A percentile compares a stretch with the other conserved stretches of the same genome.
Conservation (phyloP, 225 moss, liverwort and hornwort species). For the Climacium dendroides region DNA sequence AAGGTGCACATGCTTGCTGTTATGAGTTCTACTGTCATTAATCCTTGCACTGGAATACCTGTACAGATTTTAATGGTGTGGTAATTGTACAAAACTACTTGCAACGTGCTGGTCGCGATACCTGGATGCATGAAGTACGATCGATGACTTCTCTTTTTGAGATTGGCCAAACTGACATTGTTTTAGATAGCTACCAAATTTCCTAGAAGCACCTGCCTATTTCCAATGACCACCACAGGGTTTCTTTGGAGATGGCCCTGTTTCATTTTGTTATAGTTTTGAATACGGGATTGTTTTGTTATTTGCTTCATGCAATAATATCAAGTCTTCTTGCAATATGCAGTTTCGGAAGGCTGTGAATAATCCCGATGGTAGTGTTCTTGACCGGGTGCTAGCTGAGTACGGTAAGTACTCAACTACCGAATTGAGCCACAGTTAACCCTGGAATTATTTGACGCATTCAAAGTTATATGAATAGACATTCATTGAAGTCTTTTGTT, state of each 20-base stretch:
- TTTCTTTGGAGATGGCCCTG: background rate
- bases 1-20: background rate
- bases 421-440: background rate
- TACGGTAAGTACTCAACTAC: slow-evolving; percentile 45
- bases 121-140: slow-evolving; percentile 84
- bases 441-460: background rate
- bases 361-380: slow-evolving; percentile 60
- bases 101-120: slow-evolving; percentile 71
- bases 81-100: slow-evolving; percentile 95
- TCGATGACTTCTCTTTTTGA: background rate
- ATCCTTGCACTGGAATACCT: background rate
- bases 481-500: background rate
- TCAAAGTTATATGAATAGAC: background rate
- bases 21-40: background rate
- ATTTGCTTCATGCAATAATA: background rate
- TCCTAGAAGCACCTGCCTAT: background rate
- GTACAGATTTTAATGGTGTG: slow-evolving; percentile 90
- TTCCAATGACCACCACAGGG: background rate
- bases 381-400: slow-evolving; percentile 83
- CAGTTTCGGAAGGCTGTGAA: slow-evolving; percentile 90
- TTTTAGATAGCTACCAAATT: background rate
- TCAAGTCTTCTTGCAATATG: background rate
- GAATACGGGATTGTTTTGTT: background rate
- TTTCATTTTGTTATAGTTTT: background rate
- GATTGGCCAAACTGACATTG: background rate